Evolutionary conservation across 257 asterid genomes (phyloP).

Genomic region (Jaltomata sinuosa): DNA sequence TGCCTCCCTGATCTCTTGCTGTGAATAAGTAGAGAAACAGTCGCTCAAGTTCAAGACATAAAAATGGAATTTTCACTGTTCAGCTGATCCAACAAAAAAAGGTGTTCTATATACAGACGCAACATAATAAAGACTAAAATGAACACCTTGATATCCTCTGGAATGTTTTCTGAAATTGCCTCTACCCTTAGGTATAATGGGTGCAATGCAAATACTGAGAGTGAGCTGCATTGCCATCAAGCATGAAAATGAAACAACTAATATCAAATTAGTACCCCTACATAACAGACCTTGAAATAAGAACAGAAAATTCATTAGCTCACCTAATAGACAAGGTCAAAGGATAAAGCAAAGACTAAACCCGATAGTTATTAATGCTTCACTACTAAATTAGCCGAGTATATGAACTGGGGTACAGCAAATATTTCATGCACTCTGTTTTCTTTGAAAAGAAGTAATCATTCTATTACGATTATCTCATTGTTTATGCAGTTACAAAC

Average conservation of each 20-base stretch:
- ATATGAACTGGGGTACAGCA: neutral
- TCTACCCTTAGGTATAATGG: constrained; percentile 93
- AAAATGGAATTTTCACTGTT: neutral
- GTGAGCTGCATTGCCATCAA: constrained; percentile 58
- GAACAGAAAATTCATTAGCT: neutral
- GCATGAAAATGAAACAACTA: constrained; percentile 2
- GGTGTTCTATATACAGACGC: neutral
- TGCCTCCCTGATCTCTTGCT: constrained; percentile 69
- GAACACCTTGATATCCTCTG: constrained; percentile 62
- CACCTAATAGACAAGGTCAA: neutral
- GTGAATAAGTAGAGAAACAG: constrained; percentile 12
- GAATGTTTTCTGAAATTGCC: constrained; percentile 56
- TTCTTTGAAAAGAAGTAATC: neutral
- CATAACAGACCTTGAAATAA: neutral
- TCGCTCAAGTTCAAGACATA: neutral
- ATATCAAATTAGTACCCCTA: neutral
- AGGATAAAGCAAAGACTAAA: neutral
- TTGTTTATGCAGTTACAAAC: neutral
- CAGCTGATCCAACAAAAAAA: neutral
- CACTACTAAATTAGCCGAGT: neutral
- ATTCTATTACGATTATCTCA: neutral
- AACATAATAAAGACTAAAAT: neutral
- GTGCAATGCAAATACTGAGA: constrained; percentile 95
- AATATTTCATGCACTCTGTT: neutral
- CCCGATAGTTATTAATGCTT: neutral